Percentiles rank a stretch among this genome's conserved stretches.
Evolutionary conservation across 352 stramenopile species (phyloP).

Genomic region (Phytophthora ramorum): DNA sequence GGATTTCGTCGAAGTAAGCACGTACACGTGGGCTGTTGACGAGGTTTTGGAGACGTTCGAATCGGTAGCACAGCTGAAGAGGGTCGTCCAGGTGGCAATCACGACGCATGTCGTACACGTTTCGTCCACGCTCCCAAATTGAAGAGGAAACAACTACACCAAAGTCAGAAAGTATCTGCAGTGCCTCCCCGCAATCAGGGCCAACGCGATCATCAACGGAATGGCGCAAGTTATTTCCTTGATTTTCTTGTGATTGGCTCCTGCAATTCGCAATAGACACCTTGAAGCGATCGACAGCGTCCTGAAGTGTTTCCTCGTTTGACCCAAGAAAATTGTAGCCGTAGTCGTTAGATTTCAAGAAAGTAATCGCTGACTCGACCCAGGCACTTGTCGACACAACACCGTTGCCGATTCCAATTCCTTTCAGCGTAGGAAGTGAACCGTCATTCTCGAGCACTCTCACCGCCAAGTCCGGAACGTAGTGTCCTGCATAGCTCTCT

Average conservation of each 20-base stretch:
- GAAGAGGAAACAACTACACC: constrained; percentile 8
- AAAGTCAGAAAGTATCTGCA: constrained; percentile 23
- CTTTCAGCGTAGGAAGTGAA: constrained; percentile 62
- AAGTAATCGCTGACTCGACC: constrained; percentile 59
- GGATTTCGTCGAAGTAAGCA: constrained; percentile 52
- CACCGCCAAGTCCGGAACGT: constrained; percentile 91
- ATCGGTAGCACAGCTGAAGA: constrained; percentile 69
- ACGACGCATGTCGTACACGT: constrained; percentile 77
- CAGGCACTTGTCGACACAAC: constrained; percentile 64
- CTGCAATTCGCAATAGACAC: constrained; percentile 23
- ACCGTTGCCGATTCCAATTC: constrained; percentile 87
- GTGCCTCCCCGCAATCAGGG: constrained; percentile 33
- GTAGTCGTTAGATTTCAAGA: constrained; percentile 53
- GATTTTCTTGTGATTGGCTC: neutral
- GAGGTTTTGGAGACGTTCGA: constrained; percentile 61
- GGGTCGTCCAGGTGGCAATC: constrained; percentile 56
- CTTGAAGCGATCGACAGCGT: constrained; percentile 25
- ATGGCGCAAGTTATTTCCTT: constrained; percentile 7
- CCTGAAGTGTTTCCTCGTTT: constrained; percentile 11
- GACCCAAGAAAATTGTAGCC: constrained; percentile 44
- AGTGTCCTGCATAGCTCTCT: constrained; percentile 96
- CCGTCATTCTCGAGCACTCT: constrained; percentile 60
- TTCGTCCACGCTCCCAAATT: constrained; percentile 41
- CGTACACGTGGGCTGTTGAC: constrained; percentile 54
- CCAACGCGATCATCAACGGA: neutral